Percentiles rank a stretch among this genome's conserved stretches.
phyloP scores from a whole-genome alignment of 805 yeast species.

The Pichia cephalocereana region DNA sequence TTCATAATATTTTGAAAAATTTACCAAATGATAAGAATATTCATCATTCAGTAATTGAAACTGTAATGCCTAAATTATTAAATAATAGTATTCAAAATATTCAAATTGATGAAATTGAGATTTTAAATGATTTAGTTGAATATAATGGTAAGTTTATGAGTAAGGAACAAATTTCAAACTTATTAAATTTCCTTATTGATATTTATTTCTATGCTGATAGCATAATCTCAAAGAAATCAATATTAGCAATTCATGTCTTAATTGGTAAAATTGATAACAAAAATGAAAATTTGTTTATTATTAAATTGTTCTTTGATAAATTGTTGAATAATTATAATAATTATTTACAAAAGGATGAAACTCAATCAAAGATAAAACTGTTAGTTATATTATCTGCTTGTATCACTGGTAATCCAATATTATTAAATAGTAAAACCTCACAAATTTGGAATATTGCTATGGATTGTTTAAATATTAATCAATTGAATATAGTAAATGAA shows the following conservation, averaged over 20 bases:
- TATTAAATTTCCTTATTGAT: slow-evolving; percentile 24
- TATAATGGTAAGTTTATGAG: slow-evolving; percentile 29
- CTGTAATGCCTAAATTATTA: slow-evolving; percentile 28
- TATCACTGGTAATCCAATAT: slow-evolving; percentile 21
- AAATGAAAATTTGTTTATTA: slow-evolving; percentile 2
- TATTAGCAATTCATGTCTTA: slow-evolving; percentile 31
- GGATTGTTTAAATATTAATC: slow-evolving; percentile 10
- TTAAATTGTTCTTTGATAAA: background rate
- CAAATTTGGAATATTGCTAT: slow-evolving; percentile 11
- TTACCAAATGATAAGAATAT: slow-evolving; percentile 17
- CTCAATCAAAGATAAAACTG: background rate
- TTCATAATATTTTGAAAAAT: slow-evolving; percentile 34
- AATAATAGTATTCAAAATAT: slow-evolving; percentile 17
- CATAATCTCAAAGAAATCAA: slow-evolving; percentile 36
- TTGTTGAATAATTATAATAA: background rate
- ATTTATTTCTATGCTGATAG: slow-evolving; percentile 33
- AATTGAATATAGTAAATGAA: slow-evolving; percentile 20
- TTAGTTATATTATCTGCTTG: slow-evolving; percentile 9
- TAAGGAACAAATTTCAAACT: slow-evolving; percentile 14
- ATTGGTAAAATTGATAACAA: slow-evolving; percentile 17
- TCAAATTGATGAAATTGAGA: slow-evolving; percentile 51
- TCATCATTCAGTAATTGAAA: slow-evolving; percentile 24
- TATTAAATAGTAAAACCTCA: slow-evolving; percentile 12
- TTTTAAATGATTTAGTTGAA: slow-evolving; percentile 46
- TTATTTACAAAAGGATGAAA: slow-evolving; percentile 1